Conservation (phyloP, 202 grass and related monocot genomes). For the Cymbopogon flexuosus region DNA sequence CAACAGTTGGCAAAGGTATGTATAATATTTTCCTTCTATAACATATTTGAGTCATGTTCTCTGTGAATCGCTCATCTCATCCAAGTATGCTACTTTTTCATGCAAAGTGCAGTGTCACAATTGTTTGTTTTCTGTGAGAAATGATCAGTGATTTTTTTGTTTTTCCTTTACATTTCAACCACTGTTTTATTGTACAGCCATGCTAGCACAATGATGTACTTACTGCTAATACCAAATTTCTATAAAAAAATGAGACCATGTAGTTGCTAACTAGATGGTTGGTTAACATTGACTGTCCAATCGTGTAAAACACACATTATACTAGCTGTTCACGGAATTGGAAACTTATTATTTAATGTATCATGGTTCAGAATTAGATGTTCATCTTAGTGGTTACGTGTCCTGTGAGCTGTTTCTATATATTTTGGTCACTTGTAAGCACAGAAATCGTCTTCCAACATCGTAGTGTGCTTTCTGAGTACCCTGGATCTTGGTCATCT, state of each 20-base stretch:
- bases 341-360: constrained; percentile 7
- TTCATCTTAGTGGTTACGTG: neutral
- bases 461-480: constrained; percentile 21
- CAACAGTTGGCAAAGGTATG: constrained; percentile 88
- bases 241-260: neutral
- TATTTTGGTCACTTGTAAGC: constrained; percentile 11
- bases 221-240: neutral
- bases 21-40: constrained; percentile 3
- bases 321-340: neutral
- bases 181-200: neutral
- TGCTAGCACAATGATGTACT: neutral
- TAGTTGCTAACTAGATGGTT: neutral
- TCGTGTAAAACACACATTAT: neutral
- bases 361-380: constrained; percentile 16
- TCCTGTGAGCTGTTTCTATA: neutral
- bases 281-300: neutral
- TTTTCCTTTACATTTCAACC: neutral
- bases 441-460: neutral
- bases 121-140: constrained; percentile 9
- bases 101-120: neutral
- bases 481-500: constrained; percentile 4
- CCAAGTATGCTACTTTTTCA: neutral
- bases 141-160: neutral
- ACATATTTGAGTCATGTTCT: neutral
- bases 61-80: neutral